Evolutionary conservation across 306 rosid genomes (phyloP).

Genomic region (Geum urbanum): DNA sequence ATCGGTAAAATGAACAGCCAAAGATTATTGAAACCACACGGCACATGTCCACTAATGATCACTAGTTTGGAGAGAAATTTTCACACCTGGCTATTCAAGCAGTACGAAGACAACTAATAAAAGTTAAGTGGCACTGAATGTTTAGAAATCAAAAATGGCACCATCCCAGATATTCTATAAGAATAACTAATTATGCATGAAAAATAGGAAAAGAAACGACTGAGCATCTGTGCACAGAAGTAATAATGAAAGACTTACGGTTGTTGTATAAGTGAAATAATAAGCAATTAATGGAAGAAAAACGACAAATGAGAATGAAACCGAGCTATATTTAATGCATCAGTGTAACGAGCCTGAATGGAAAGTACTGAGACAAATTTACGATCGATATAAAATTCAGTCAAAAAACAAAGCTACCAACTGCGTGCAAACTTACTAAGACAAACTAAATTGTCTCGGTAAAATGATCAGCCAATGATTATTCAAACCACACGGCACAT

Average conservation of each 20-base stretch:
- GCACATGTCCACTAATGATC: slow-evolving; percentile 1
- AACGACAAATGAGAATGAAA: not conserved
- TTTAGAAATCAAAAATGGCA: not conserved
- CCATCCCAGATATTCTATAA: not conserved
- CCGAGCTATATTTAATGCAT: not conserved
- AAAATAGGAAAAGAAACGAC: not conserved
- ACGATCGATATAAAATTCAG: not conserved
- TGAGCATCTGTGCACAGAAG: not conserved
- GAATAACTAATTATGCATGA: not conserved
- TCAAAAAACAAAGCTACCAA: not conserved
- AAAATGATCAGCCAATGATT: not conserved
- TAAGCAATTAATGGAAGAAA: not conserved
- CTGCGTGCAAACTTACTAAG: not conserved
- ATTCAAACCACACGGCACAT: not conserved
- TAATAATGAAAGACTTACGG: slow-evolving; percentile 6
- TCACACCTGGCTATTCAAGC: not conserved
- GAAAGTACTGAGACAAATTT: not conserved
- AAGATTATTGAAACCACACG: not conserved
- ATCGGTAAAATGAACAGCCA: not conserved
- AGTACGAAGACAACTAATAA: not conserved
- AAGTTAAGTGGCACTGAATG: not conserved
- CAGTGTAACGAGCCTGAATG: not conserved
- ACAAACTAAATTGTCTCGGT: not conserved
- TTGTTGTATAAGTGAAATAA: not conserved
- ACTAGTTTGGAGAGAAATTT: not conserved